Evolutionary conservation across 176 grass and related monocot genomes (phyloP).

Genomic region (Triticum monococcum): DNA sequence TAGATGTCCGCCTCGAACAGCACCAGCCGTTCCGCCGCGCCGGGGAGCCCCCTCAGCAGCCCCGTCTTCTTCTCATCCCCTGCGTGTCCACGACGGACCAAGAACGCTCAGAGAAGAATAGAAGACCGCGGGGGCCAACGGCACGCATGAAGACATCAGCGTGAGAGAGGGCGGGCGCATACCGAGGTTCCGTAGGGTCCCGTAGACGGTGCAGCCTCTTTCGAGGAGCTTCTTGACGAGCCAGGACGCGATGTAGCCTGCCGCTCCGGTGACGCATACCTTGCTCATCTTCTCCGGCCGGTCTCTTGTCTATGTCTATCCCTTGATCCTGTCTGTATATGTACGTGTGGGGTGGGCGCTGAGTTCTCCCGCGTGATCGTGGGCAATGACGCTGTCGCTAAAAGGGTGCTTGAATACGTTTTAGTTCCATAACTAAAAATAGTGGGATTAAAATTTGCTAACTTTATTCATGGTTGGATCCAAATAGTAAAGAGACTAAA

Average conservation of each 20-base stretch:
- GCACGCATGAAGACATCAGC: neutral
- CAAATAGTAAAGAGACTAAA: no score
- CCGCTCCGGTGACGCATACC: constrained; percentile 14
- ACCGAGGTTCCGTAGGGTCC: constrained; percentile 26
- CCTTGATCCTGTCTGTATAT: no score
- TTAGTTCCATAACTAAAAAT: no score
- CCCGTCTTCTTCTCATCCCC: constrained; percentile 47
- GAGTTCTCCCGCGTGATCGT: neutral
- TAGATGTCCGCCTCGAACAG: constrained; percentile 67
- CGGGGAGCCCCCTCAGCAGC: constrained; percentile 40
- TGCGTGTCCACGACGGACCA: neutral
- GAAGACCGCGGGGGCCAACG: neutral
- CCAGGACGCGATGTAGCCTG: constrained; percentile 32
- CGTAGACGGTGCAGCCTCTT: constrained; percentile 22
- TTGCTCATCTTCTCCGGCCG: neutral
- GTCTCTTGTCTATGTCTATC: neutral
- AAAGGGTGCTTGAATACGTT: no score
- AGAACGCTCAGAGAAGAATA: neutral
- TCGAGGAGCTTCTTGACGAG: constrained; percentile 39
- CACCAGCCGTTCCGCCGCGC: constrained; percentile 41
- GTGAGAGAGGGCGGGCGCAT: neutral
- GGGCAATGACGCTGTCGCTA: neutral
- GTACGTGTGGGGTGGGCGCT: no score
- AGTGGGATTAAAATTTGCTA: no score
- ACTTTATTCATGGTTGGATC: no score